Conservation (phyloP, 169 alveolate genomes). For the Besnoitia besnoiti region DNA sequence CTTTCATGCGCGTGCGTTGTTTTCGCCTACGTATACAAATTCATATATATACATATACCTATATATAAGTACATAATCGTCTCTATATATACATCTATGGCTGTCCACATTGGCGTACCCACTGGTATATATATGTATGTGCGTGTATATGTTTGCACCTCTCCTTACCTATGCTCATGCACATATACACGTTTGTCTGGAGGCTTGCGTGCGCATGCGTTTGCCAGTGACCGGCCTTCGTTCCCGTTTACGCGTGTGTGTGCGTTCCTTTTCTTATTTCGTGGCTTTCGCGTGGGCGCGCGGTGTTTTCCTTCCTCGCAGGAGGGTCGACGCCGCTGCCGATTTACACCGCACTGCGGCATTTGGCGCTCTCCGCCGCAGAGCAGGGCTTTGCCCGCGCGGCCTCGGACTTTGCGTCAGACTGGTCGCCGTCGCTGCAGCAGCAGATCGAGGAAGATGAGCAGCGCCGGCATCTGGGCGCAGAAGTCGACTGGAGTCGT, state of each 20-base stretch:
- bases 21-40: not conserved
- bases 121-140: not conserved
- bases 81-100: not conserved
- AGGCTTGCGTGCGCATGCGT: too few species aligned
- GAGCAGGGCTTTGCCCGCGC: not conserved
- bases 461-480: not conserved
- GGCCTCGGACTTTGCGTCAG: slow-evolving; percentile 13
- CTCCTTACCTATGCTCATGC: not conserved
- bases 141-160: not conserved
- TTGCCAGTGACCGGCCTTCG: too few species aligned
- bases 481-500: slow-evolving; percentile 57
- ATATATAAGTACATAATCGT: not conserved
- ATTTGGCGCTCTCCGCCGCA: not conserved
- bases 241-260: not conserved
- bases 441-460: slow-evolving; percentile 2
- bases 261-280: not conserved
- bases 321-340: slow-evolving; percentile 68
- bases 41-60: not conserved
- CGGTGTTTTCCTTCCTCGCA: not conserved
- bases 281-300: not conserved
- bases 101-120: not conserved
- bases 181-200: not conserved
- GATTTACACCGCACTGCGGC: slow-evolving; percentile 61
- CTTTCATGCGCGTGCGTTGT: too few species aligned
- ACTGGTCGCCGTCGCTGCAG: not conserved